Conservation (phyloP, 2,329 filamentous ascomycete species). For the Clonostachys rhizophaga region DNA sequence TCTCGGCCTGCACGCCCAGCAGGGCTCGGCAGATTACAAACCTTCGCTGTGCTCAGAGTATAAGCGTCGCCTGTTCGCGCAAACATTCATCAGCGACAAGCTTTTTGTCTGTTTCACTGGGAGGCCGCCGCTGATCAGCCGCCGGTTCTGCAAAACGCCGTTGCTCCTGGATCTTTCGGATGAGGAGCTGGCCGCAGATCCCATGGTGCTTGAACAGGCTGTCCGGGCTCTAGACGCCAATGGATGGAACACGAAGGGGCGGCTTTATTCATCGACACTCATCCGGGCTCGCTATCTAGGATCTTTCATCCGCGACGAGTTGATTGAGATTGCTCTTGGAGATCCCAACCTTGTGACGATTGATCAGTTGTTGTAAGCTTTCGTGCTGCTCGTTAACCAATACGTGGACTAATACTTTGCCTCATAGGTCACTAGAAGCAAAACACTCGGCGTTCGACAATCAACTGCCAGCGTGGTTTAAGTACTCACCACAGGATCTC, state of each 20-base stretch:
- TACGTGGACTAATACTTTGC: too few species aligned
- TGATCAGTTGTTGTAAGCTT: background rate
- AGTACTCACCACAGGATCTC: too few species aligned
- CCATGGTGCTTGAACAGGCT: too few species aligned
- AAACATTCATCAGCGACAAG: constrained; percentile 41
- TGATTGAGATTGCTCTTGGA: background rate
- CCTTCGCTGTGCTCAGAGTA: constrained; percentile 27
- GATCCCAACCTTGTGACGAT: too few species aligned
- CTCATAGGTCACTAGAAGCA: too few species aligned
- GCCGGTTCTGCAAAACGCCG: constrained; percentile 48
- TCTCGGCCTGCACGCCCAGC: constrained; percentile 23
- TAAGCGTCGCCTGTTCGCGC: constrained; percentile 20
- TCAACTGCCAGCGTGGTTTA: too few species aligned
- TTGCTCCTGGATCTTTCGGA: constrained; percentile 50
- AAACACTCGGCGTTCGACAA: too few species aligned
- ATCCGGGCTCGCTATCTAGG: constrained; percentile 14
- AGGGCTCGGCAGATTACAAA: constrained; percentile 13
- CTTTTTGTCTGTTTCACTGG: constrained; percentile 46
- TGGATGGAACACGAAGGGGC: constrained; percentile 29
- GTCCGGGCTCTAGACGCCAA: constrained; percentile 16
- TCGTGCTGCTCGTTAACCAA: too few species aligned
- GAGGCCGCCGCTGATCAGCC: constrained; percentile 44
- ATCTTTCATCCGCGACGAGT: constrained; percentile 11
- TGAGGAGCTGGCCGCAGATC: constrained; percentile 10
- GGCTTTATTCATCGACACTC: constrained; percentile 21